Percentiles rank a stretch among this genome's conserved stretches.
Conservation (phyloP, 305 asterid genomes). For the Galium porrigens region DNA sequence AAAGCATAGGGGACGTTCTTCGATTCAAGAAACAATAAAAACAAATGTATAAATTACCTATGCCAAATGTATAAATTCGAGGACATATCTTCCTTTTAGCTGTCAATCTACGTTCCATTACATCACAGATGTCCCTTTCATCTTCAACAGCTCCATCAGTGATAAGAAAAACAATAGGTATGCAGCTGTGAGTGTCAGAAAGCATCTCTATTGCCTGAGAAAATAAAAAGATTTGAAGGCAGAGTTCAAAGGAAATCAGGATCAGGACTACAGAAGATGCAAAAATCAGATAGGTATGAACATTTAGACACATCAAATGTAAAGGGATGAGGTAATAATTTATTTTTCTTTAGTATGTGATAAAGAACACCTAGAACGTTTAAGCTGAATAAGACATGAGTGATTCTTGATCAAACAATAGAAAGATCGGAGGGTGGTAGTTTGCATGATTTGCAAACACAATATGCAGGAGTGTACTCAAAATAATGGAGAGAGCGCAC, state of each 20-base stretch:
- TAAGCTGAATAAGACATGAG: background rate
- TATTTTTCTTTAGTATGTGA: background rate
- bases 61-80: constrained; percentile 63
- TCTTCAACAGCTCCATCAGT: constrained; percentile 84
- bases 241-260: background rate
- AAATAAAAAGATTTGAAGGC: constrained; percentile 12
- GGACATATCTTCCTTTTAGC: constrained; percentile 31
- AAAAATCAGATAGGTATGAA: background rate
- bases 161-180: constrained; percentile 54
- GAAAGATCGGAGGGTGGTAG: background rate
- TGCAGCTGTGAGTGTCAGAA: constrained; percentile 28
- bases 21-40: constrained; percentile 4
- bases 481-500: background rate
- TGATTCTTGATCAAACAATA: background rate
- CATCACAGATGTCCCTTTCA: constrained; percentile 57
- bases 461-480: background rate
- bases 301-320: background rate
- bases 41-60: constrained; percentile 34
- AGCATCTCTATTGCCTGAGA: constrained; percentile 64
- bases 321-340: background rate
- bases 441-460: background rate
- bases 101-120: constrained; percentile 32
- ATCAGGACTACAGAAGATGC: constrained; percentile 2
- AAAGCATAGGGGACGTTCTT: background rate
- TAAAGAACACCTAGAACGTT: background rate